Evolutionary conservation across 345 rosid genomes (phyloP).

Genomic region (Aquilaria sinensis): DNA sequence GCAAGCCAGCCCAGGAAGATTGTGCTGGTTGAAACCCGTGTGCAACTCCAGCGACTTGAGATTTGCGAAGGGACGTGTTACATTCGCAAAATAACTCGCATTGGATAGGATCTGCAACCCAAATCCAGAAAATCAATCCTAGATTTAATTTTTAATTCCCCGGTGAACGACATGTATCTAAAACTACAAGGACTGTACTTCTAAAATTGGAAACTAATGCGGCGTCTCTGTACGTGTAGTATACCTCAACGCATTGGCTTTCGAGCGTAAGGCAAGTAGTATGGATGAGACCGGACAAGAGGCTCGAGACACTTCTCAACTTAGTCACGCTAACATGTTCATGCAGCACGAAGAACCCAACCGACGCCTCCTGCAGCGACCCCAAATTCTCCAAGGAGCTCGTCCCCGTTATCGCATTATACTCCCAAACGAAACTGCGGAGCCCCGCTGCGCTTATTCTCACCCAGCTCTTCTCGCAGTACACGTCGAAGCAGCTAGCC

Average conservation of each 20-base stretch:
- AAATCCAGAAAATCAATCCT: neutral
- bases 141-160: too few species aligned
- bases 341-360: conserved; percentile 32
- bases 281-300: conserved; percentile 44
- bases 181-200: too few species aligned
- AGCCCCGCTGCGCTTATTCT: conserved; percentile 50
- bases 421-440: conserved; percentile 41
- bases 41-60: conserved; percentile 50
- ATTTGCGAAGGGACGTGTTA: conserved; percentile 39
- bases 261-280: conserved; percentile 43
- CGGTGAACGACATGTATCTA: too few species aligned
- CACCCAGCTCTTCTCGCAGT: conserved; percentile 36
- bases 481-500: conserved; percentile 45
- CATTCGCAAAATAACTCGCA: conserved; percentile 29
- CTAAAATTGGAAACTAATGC: neutral
- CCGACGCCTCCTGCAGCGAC: conserved; percentile 37
- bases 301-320: conserved; percentile 35
- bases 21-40: conserved; percentile 43
- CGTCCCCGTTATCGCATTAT: conserved; percentile 31
- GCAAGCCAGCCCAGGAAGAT: conserved; percentile 46
- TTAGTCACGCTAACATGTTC: conserved; percentile 21
- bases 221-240: neutral
- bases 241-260: conserved; percentile 65
- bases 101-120: conserved; percentile 48
- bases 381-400: conserved; percentile 38